phyloP scores from a whole-genome alignment of 1,284 basidiomycete species.

The Pseudozyma sp. region DNA sequence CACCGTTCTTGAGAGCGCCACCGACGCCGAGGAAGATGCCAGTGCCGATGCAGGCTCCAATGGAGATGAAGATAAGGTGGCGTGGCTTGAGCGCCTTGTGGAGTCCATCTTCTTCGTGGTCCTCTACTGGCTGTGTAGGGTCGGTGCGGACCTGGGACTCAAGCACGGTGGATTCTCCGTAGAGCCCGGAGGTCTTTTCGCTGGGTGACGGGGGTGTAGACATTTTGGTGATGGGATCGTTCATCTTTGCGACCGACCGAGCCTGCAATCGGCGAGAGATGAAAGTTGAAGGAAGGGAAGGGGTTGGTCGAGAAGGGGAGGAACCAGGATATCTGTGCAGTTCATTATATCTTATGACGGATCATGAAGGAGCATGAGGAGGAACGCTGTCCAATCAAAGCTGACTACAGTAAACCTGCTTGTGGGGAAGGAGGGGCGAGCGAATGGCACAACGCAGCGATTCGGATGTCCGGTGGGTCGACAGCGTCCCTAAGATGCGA shows the following conservation, averaged over 20 bases:
- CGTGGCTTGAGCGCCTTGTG: constrained; percentile 59
- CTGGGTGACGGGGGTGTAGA: constrained; percentile 8
- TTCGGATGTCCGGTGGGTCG: no score
- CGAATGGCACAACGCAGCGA: neutral
- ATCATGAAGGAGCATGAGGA: neutral
- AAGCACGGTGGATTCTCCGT: constrained; percentile 5
- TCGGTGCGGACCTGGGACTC: constrained; percentile 4
- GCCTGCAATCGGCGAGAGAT: neutral
- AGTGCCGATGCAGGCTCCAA: neutral
- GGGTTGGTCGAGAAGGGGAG: neutral
- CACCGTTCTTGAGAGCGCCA: constrained; percentile 70
- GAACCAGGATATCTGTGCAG: neutral
- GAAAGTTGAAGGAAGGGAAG: neutral
- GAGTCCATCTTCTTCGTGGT: constrained; percentile 65
- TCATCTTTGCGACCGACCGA: neutral
- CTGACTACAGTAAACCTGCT: neutral
- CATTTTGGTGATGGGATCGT: constrained; percentile 6
- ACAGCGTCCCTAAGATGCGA: no score
- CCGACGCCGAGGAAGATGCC: constrained; percentile 80
- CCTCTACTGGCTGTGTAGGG: constrained; percentile 8
- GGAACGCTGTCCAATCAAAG: neutral
- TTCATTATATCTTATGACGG: neutral
- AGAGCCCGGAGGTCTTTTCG: constrained; percentile 4
- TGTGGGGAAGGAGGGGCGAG: constrained; percentile 5
- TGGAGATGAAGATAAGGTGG: constrained; percentile 5